Conservation (phyloP, 768 basidiomycete species). For the Tephrocybe rancida region DNA sequence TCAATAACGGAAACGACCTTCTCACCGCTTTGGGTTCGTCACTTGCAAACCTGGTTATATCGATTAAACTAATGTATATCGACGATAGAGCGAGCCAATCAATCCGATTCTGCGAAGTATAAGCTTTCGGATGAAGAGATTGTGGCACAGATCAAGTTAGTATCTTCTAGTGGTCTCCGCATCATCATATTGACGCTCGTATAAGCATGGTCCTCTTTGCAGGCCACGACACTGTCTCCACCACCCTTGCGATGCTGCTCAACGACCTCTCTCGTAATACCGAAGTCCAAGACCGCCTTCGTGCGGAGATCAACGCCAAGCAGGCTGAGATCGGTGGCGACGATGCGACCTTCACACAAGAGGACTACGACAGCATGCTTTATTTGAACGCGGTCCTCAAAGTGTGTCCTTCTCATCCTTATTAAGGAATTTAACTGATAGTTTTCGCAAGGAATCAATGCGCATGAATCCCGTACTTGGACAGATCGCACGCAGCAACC, state of each 20-base stretch:
- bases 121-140: slow-evolving; percentile 6
- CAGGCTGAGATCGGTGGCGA: slow-evolving; percentile 8
- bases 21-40: slow-evolving; percentile 4
- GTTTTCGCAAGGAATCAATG: slow-evolving; percentile 3
- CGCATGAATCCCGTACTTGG: slow-evolving; percentile 7
- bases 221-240: slow-evolving; percentile 9
- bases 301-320: slow-evolving; percentile 6
- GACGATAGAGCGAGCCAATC: slow-evolving; percentile 3
- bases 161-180: background rate
- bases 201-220: slow-evolving; percentile 3
- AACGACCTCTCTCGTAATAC: slow-evolving; percentile 1
- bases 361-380: slow-evolving; percentile 5
- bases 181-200: background rate
- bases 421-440: background rate
- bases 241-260: slow-evolving; percentile 2
- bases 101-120: slow-evolving; percentile 2
- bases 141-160: slow-evolving; percentile 5
- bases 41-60: background rate
- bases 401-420: background rate
- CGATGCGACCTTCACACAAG: slow-evolving; percentile 5
- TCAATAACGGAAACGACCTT: slow-evolving; percentile 6
- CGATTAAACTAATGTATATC: background rate
- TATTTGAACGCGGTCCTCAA: slow-evolving; percentile 5
- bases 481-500: slow-evolving; percentile 4
- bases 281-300: slow-evolving; percentile 4